Evolutionary conservation across 2,329 filamentous ascomycete species (phyloP).

Genomic region (Exophiala mesophila): DNA sequence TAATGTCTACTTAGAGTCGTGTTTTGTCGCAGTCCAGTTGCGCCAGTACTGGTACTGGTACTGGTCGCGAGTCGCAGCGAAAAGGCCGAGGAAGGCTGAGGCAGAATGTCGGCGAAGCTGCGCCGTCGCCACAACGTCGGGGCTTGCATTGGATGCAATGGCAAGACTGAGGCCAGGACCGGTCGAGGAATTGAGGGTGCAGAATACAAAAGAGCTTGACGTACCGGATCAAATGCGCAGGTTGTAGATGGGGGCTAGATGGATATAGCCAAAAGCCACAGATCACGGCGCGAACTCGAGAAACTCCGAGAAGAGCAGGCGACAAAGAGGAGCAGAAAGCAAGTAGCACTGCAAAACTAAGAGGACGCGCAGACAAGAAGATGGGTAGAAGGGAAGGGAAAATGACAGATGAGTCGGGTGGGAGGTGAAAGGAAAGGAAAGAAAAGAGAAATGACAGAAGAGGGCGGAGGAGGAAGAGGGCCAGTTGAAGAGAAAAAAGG

Average conservation of each 20-base stretch:
- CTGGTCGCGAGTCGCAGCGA: too few relatives aligned
- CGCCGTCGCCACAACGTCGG: too few relatives aligned
- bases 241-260: constrained; percentile 23
- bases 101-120: too few relatives aligned
- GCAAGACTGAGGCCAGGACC: too few relatives aligned
- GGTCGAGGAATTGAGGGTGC: constrained; percentile 4
- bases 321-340: constrained; percentile 24
- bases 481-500: constrained; percentile 13
- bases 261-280: constrained; percentile 20
- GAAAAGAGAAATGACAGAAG: constrained; percentile 20
- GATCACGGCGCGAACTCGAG: constrained; percentile 23
- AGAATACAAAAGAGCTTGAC: constrained; percentile 11
- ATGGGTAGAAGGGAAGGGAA: constrained; percentile 11
- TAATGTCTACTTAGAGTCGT: too few relatives aligned
- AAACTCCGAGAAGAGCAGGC: constrained; percentile 25
- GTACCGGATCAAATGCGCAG: constrained; percentile 26
- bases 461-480: constrained; percentile 21
- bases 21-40: too few relatives aligned
- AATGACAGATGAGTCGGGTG: constrained; percentile 11
- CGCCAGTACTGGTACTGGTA: too few relatives aligned
- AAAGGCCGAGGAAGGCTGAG: too few relatives aligned
- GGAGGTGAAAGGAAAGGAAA: constrained; percentile 18
- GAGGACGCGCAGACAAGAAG: constrained; percentile 24
- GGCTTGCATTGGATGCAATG: too few relatives aligned
- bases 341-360: constrained; percentile 25